Evolutionary conservation across 345 rosid genomes (phyloP).

Genomic region (Eutrema heterophyllum): DNA sequence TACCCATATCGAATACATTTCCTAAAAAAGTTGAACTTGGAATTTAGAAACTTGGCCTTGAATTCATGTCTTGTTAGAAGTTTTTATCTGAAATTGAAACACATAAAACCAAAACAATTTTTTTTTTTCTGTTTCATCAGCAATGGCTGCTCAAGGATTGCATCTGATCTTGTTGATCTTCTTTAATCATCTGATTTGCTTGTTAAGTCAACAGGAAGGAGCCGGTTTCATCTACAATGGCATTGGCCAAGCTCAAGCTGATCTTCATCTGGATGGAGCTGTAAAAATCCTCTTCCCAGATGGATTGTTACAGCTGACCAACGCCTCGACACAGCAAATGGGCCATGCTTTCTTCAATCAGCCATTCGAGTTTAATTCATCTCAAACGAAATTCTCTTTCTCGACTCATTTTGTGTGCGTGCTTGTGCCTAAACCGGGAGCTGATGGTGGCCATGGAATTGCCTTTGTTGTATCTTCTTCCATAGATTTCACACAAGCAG

Average conservation of each 20-base stretch:
- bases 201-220: slow-evolving; percentile 17
- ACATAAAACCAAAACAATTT: background rate
- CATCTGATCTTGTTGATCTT: slow-evolving; percentile 7
- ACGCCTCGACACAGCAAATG: slow-evolving; percentile 28
- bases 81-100: background rate
- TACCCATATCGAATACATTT: background rate
- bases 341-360: slow-evolving; percentile 45
- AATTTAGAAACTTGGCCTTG: background rate
- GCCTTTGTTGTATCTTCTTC: slow-evolving; percentile 39
- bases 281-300: slow-evolving; percentile 30
- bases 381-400: slow-evolving; percentile 25
- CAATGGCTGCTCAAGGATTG: slow-evolving; percentile 6
- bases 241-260: slow-evolving; percentile 32
- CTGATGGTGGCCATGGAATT: slow-evolving; percentile 46
- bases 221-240: slow-evolving; percentile 38
- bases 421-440: slow-evolving; percentile 28
- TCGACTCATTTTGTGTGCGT: slow-evolving; percentile 41
- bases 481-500: slow-evolving; percentile 14
- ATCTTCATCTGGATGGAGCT: slow-evolving; percentile 31
- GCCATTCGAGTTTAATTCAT: slow-evolving; percentile 41
- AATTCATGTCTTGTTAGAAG: background rate
- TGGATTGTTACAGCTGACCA: slow-evolving; percentile 54
- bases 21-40: background rate
- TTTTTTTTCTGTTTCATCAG: slow-evolving; percentile 6
- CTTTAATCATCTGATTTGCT: slow-evolving; percentile 2